phyloP scores from a whole-genome alignment of 345 rosid genomes.

The Salix viminalis region DNA sequence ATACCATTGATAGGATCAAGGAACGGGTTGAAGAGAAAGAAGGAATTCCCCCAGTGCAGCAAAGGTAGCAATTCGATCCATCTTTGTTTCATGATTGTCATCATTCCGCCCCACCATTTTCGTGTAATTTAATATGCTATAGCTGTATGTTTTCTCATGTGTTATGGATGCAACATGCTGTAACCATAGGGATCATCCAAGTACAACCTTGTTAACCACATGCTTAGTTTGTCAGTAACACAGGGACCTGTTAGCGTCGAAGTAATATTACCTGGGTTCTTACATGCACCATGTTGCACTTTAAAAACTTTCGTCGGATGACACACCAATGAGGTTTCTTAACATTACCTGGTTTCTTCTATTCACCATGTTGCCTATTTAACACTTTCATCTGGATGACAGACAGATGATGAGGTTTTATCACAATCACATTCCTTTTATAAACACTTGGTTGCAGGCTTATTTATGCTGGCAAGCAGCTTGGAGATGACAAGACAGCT shows the following conservation, averaged over 20 bases:
- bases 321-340: neutral
- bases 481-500: slow-evolving; percentile 93
- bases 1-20: slow-evolving; percentile 90
- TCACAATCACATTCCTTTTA: neutral
- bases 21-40: slow-evolving; percentile 95
- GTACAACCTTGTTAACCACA: too few relatives aligned
- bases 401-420: neutral
- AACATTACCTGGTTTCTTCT: neutral
- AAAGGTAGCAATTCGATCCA: slow-evolving; percentile 44
- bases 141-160: neutral
- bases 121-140: neutral
- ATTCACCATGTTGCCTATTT: neutral
- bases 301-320: neutral
- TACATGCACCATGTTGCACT: neutral
- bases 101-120: neutral
- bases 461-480: slow-evolving; percentile 95
- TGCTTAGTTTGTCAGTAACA: neutral
- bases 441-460: slow-evolving; percentile 30
- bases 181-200: neutral
- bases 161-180: neutral
- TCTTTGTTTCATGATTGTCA: neutral
- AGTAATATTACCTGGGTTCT: neutral
- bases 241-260: neutral
- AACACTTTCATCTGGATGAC: neutral
- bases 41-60: slow-evolving; percentile 98